Evolutionary conservation across 2,329 filamentous ascomycete species (phyloP), one percentile per base, ranked within the genome.

Genomic region (Madurella mycetomatis): DNA sequence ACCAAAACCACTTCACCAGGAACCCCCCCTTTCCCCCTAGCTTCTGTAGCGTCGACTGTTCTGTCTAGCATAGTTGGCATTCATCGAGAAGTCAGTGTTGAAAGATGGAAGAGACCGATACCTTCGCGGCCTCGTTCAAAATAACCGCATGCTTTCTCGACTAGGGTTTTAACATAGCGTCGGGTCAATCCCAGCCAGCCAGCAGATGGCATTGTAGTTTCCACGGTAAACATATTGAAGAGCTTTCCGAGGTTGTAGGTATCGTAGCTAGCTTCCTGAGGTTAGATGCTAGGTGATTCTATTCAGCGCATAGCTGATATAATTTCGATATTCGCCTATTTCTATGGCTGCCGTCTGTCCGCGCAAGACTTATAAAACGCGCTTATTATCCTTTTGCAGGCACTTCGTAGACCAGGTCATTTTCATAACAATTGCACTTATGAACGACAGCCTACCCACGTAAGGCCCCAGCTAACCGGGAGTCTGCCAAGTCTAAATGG

Each of bases 91-190:
- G 15, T 79, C 73, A 0, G 85, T 84, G 64, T 90, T 89, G 70
- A 89, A 89, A 62, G n/a, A n/a, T n/a, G n/a, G n/a, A n/a, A n/a
- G n/a, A n/a, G n/a, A n/a, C n/a, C n/a, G n/a, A n/a, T n/a, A n/a
- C n/a, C 11, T 40, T n/a, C 32, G 55, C 54, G 34, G 62, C 62
- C 11, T 58, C 57, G 32, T 62, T 55, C 32, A 65, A 53, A 40
- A 65, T 25, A 62, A 8, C 57, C 53, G 42, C 59, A 58, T 19
- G 60, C 61, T 42, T 66, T 66, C 1, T 56, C 34, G 12, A 60
- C 54, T 76, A 80, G 0, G 85, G 85, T 57, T 88, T 84, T 1
- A 87, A 71, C 1, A 87, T 70, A 59, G 86, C 76, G 59, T 72
- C 67, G 0, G 80, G 83, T 0, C 73, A 74, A 30, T 75, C 84